Conservation (phyloP, 306 rosid species). For the Delonix regia region DNA sequence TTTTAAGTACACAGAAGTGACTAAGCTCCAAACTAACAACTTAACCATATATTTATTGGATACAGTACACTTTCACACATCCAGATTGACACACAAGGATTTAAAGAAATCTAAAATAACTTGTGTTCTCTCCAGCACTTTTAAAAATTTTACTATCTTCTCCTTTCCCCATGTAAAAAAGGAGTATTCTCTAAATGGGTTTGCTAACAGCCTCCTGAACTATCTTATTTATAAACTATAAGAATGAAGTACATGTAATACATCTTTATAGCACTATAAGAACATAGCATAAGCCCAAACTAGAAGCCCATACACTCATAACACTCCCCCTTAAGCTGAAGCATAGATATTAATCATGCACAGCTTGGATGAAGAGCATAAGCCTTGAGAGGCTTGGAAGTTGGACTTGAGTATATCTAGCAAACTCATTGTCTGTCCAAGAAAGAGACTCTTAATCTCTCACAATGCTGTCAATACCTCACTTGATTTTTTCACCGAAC, state of each 20-base stretch:
- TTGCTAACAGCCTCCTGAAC: neutral
- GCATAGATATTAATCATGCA: too few species aligned
- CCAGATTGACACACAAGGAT: neutral
- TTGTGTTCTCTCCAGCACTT: neutral
- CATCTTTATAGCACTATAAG: neutral
- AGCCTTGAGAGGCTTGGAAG: too few species aligned
- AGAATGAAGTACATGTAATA: neutral
- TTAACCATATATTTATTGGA: conserved; percentile 2
- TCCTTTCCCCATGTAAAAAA: neutral
- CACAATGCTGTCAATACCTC: too few species aligned
- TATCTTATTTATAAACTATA: neutral
- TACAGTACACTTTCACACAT: neutral
- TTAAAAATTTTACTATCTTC: neutral
- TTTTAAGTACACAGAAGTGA: conserved; percentile 19
- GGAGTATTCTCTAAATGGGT: neutral
- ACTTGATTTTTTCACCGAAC: too few species aligned
- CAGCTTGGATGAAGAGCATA: too few species aligned
- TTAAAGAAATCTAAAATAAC: neutral
- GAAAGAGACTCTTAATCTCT: too few species aligned
- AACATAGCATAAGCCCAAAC: neutral
- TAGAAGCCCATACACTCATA: neutral
- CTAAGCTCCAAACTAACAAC: conserved; percentile 25
- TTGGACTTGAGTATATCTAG: too few species aligned
- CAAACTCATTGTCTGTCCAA: too few species aligned
- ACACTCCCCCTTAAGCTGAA: too few species aligned